Evolutionary conservation across 192 early-diverging fungal species (phyloP).

Genomic region (Coemansia sp.): DNA sequence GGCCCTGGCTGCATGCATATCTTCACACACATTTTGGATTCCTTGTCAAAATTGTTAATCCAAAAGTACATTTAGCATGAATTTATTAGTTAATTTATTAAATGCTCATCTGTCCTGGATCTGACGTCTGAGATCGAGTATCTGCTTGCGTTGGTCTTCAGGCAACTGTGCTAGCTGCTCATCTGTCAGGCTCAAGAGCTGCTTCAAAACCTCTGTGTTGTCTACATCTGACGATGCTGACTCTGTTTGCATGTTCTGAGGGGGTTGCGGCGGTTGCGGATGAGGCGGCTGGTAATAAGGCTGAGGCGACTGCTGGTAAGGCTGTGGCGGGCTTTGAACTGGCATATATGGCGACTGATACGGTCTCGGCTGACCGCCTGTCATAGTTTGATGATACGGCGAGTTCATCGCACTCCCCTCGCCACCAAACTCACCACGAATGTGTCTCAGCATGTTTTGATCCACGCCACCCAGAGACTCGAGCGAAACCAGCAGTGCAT

Average conservation of each 20-base stretch:
- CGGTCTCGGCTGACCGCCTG: neutral
- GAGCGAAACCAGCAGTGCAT: constrained; percentile 19
- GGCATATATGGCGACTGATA: constrained; percentile 10
- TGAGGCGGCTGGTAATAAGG: neutral
- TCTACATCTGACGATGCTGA: constrained; percentile 5
- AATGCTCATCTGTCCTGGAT: constrained; percentile 3
- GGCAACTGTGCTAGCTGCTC: constrained; percentile 80
- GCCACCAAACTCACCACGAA: neutral
- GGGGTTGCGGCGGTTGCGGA: neutral
- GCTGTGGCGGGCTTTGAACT: neutral
- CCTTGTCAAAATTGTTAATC: neutral
- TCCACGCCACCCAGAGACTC: constrained; percentile 21
- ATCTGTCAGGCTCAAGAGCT: constrained; percentile 77
- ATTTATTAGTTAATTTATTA: neutral
- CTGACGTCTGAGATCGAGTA: constrained; percentile 58
- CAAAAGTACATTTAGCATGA: neutral
- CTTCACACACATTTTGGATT: neutral
- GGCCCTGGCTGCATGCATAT: neutral
- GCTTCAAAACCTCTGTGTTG: constrained; percentile 70
- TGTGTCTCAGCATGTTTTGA: constrained; percentile 7
- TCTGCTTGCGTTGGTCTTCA: constrained; percentile 71
- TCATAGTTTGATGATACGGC: constrained; percentile 1
- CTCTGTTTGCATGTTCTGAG: constrained; percentile 3
- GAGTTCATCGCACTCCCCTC: constrained; percentile 1
- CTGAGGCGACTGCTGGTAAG: constrained; percentile 1